Conservation (phyloP, 805 yeast species). For the Wickerhamomyces chaumierensis region DNA sequence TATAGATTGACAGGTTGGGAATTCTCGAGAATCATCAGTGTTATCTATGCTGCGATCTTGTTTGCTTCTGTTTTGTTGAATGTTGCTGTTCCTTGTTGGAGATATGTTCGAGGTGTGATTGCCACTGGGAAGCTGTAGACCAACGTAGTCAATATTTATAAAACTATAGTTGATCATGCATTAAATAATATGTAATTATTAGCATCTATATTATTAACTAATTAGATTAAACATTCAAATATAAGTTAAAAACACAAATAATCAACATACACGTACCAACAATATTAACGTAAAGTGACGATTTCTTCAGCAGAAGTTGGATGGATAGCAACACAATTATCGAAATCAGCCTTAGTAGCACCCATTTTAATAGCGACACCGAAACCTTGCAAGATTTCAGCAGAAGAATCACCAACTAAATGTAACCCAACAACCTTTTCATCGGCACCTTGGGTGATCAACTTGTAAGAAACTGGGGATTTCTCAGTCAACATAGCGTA, state of each 20-base stretch:
- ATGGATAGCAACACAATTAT: constrained; percentile 93
- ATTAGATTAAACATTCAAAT: not conserved
- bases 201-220: no score
- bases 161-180: no score
- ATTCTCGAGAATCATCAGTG: constrained; percentile 52
- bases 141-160: no score
- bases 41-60: constrained; percentile 33
- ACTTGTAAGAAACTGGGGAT: constrained; percentile 79
- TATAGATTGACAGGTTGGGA: constrained; percentile 34
- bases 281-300: constrained; percentile 46
- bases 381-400: constrained; percentile 95
- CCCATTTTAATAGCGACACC: constrained; percentile 99
- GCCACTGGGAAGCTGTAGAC: not conserved
- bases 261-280: not conserved
- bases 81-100: not conserved
- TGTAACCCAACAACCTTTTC: constrained; percentile 96
- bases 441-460: constrained; percentile 64
- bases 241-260: no score
- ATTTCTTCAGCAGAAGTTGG: constrained; percentile 98
- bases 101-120: not conserved
- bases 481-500: constrained; percentile 74
- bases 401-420: constrained; percentile 79
- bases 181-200: no score
- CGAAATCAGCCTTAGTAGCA: constrained; percentile 94
- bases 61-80: not conserved